These are phyloP conservation scores for Alternaria triticina DNA, from an alignment of 2,329 filamentous ascomycete genomes.

Conservation along the genomic window DNA sequence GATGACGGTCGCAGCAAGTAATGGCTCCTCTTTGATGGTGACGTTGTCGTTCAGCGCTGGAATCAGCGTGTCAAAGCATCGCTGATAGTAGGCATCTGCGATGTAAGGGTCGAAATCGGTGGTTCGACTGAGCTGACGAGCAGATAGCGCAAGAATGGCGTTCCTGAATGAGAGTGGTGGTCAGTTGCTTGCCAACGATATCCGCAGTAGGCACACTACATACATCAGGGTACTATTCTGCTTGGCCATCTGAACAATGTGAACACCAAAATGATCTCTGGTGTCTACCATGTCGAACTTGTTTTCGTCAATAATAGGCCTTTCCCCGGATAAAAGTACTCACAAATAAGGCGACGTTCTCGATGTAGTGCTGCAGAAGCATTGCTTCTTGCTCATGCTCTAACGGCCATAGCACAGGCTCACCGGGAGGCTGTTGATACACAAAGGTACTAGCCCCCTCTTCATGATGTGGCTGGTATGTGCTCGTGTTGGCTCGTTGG, in stretches of 20 bases:
- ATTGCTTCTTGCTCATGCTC: conserved; percentile 47
- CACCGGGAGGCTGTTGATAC: conserved; percentile 38
- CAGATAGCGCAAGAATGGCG: conserved; percentile 52
- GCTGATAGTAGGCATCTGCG: conserved; percentile 52
- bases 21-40: conserved; percentile 50
- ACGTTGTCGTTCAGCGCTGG: conserved; percentile 49
- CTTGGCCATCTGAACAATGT: conserved; percentile 46
- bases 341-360: conserved; percentile 46
- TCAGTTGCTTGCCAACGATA: background rate
- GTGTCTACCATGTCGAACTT: conserved; percentile 48
- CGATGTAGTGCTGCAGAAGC: conserved; percentile 46
- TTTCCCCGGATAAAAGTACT: background rate
- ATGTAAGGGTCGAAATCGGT: conserved; percentile 49
- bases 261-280: conserved; percentile 41
- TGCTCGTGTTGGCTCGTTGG: conserved; percentile 10
- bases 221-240: conserved; percentile 48
- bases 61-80: conserved; percentile 50
- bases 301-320: background rate
- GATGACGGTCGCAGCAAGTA: conserved; percentile 52
- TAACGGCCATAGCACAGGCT: conserved; percentile 43
- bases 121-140: conserved; percentile 51
- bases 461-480: conserved; percentile 13
- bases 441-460: conserved; percentile 27
- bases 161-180: conserved; percentile 24
- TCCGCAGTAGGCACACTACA: background rate